A percentile compares a stretch with the other conserved stretches of the same genome.
Conservation (phyloP, 2,329 filamentous ascomycete genomes). For the Exophiala oligosperma region DNA sequence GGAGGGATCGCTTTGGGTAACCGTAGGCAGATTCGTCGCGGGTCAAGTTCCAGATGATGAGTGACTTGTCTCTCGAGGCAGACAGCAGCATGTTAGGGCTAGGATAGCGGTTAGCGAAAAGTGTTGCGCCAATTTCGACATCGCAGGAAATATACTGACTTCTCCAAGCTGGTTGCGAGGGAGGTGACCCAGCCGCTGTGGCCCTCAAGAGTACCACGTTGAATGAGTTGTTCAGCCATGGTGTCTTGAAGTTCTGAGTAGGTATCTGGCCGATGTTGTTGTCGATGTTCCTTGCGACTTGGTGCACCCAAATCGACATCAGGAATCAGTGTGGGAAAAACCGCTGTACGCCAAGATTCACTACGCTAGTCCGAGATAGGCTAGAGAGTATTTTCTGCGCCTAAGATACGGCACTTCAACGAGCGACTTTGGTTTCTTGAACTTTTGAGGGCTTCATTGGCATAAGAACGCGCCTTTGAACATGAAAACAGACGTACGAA, state of each 20-base stretch:
- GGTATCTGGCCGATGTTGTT: constrained; percentile 5
- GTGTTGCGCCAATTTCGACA: constrained; percentile 27
- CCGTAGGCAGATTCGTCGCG: constrained; percentile 98
- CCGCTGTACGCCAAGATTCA: constrained; percentile 1
- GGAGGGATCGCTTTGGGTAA: constrained; percentile 97
- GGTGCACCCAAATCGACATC: background rate
- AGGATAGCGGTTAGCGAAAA: constrained; percentile 38
- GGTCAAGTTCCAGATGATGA: constrained; percentile 99
- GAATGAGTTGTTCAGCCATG: constrained; percentile 93
- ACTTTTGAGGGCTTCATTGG: too few species aligned
- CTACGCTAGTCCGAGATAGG: background rate
- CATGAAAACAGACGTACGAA: too few species aligned
- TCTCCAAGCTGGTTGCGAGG: constrained; percentile 98
- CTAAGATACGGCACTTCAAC: too few species aligned
- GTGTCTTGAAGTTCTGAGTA: constrained; percentile 33
- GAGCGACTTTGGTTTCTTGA: too few species aligned
- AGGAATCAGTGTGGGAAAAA: constrained; percentile 2
- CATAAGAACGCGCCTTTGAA: too few species aligned
- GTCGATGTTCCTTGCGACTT: constrained; percentile 1
- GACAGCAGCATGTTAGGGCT: constrained; percentile 99
- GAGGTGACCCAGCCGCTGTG: constrained; percentile 99
- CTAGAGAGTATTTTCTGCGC: background rate
- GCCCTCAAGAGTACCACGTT: constrained; percentile 96
- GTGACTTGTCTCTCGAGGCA: constrained; percentile 93
- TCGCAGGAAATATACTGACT: constrained; percentile 58